Conservation (phyloP, 1,139 yeast species). For the Yamadazyma dushanensis region DNA sequence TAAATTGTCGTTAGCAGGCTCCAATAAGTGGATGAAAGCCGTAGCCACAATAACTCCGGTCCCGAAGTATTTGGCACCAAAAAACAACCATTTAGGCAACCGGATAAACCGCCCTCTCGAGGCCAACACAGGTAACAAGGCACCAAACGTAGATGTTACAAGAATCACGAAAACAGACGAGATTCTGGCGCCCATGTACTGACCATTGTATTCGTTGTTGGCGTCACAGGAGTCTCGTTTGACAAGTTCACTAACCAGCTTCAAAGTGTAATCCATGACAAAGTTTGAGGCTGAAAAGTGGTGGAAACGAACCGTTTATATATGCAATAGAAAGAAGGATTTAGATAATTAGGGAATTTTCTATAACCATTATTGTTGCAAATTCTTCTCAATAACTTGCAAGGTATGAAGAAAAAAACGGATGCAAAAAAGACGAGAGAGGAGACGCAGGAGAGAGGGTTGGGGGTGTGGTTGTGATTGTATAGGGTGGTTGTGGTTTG, state of each 20-base stretch:
- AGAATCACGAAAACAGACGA: conserved; percentile 72
- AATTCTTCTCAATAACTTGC: conserved; percentile 1
- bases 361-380: conserved; percentile 2
- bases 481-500: no score
- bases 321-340: background rate
- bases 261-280: conserved; percentile 2
- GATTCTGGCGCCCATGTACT: conserved; percentile 61
- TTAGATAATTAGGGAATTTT: background rate
- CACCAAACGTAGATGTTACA: conserved; percentile 55
- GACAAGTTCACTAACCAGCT: background rate
- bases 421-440: background rate
- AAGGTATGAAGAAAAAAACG: background rate
- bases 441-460: background rate
- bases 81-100: conserved; percentile 62
- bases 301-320: background rate
- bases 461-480: background rate
- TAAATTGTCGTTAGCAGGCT: conserved; percentile 66
- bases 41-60: conserved; percentile 92
- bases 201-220: conserved; percentile 40
- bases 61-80: conserved; percentile 80
- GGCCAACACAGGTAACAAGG: conserved; percentile 60
- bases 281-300: background rate
- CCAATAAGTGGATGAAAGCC: conserved; percentile 79
- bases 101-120: conserved; percentile 49
- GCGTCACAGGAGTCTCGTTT: conserved; percentile 35